These are phyloP conservation scores for Chamaecyparis obtusa DNA, from an alignment of 75 land plant genomes.

Conservation along the genomic window DNA sequence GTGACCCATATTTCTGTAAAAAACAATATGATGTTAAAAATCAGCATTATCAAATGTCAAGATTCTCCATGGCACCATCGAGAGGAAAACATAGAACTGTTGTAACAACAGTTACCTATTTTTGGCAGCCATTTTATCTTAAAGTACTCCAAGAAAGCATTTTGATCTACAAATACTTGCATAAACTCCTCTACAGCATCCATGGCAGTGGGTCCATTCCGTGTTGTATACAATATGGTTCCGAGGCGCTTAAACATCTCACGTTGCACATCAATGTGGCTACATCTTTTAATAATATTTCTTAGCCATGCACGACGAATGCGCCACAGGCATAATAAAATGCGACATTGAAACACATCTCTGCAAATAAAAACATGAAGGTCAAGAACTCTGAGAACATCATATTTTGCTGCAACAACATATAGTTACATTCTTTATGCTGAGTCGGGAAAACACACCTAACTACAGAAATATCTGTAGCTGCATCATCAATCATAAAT, in stretches of 20 bases:
- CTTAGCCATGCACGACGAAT: slow-evolving; percentile 45
- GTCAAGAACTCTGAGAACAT: not conserved
- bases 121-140: slow-evolving; percentile 35
- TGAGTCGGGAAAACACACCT: slow-evolving; percentile 26
- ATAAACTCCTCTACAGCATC: slow-evolving; percentile 36
- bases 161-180: slow-evolving; percentile 40
- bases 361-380: slow-evolving; percentile 16
- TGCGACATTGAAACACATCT: slow-evolving; percentile 30
- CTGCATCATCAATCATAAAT: slow-evolving; percentile 44
- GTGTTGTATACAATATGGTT: slow-evolving; percentile 28
- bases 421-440: not conserved
- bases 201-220: slow-evolving; percentile 12
- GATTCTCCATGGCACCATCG: not conserved
- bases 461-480: slow-evolving; percentile 25
- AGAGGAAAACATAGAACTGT: not conserved
- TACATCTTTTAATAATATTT: slow-evolving; percentile 35
- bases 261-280: slow-evolving; percentile 25
- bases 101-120: slow-evolving; percentile 28
- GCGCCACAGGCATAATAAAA: slow-evolving; percentile 50
- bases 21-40: not conserved
- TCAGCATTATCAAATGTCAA: no score
- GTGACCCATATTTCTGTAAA: slow-evolving; percentile 38
- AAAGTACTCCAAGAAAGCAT: slow-evolving; percentile 41
- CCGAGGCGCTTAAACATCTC: slow-evolving; percentile 48
- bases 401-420: slow-evolving; percentile 1